Percentiles rank a stretch among this genome's conserved stretches.
phyloP scores from a whole-genome alignment of 2,329 filamentous ascomycete genomes.

The Akanthomyces uredinophilus region DNA sequence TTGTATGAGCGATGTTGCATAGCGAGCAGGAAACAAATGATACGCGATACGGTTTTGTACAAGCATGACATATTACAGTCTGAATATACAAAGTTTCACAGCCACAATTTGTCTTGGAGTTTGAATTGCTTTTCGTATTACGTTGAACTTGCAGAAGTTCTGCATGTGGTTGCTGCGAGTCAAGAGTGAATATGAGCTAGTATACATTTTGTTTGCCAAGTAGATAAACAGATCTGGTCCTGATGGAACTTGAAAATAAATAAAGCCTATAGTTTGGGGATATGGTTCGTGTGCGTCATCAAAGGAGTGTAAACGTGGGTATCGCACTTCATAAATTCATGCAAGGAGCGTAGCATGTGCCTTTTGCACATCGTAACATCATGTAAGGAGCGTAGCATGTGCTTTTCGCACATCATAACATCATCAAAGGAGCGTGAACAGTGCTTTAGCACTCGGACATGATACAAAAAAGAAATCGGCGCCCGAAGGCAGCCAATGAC shows the following conservation, averaged over 20 bases:
- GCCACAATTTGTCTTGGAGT: neutral
- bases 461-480: neutral
- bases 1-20: neutral
- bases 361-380: neutral
- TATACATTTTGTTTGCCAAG: constrained; percentile 1
- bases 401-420: neutral
- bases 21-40: neutral
- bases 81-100: neutral
- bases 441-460: neutral
- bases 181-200: neutral
- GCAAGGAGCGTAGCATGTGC: constrained; percentile 5
- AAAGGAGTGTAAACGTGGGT: constrained; percentile 5
- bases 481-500: neutral
- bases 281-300: constrained; percentile 3
- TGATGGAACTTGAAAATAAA: neutral
- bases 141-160: neutral
- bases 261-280: neutral
- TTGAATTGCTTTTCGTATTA: neutral
- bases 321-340: constrained; percentile 9
- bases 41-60: neutral
- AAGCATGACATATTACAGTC: neutral
- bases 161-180: neutral
- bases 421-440: constrained; percentile 3
- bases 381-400: neutral
- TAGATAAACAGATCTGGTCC: constrained; percentile 1